Conservation (phyloP, 768 basidiomycete genomes). For the Neoboletus magnificus region DNA sequence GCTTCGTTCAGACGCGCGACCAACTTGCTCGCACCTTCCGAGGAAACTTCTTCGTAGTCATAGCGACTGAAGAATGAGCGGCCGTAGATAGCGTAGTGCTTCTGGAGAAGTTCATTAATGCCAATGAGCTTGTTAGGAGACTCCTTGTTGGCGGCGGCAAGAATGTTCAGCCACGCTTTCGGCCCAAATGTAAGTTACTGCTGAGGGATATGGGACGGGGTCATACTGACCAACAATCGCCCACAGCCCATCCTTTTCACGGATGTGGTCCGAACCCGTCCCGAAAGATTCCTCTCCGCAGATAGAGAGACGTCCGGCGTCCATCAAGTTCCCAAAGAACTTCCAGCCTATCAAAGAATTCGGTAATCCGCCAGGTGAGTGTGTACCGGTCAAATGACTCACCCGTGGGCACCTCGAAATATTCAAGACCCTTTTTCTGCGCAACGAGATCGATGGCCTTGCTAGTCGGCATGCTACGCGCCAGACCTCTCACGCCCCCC, state of each 20-base stretch:
- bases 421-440: constrained; percentile 87
- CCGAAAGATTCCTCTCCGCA: constrained; percentile 99
- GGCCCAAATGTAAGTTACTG: neutral
- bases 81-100: constrained; percentile 90
- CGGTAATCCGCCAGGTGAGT: neutral
- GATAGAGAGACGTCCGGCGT: constrained; percentile 94
- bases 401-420: constrained; percentile 97
- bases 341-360: constrained; percentile 75
- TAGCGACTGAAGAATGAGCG: constrained; percentile 99
- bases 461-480: constrained; percentile 95
- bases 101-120: constrained; percentile 86
- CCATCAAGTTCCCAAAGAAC: constrained; percentile 99
- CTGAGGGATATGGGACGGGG: constrained; percentile 3
- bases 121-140: constrained; percentile 75
- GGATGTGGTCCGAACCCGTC: constrained; percentile 99
- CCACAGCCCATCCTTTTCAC: constrained; percentile 99
- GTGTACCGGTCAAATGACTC: constrained; percentile 15
- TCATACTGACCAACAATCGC: constrained; percentile 78
- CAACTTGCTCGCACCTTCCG: constrained; percentile 83
- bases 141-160: constrained; percentile 81
- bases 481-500: constrained; percentile 91
- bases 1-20: constrained; percentile 74
- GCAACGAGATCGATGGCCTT: constrained; percentile 97
- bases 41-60: constrained; percentile 97
- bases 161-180: constrained; percentile 94